Percentiles rank a stretch among this genome's conserved stretches.
Conservation (phyloP, 768 basidiomycete species). For the Filobasidium wieringae region DNA sequence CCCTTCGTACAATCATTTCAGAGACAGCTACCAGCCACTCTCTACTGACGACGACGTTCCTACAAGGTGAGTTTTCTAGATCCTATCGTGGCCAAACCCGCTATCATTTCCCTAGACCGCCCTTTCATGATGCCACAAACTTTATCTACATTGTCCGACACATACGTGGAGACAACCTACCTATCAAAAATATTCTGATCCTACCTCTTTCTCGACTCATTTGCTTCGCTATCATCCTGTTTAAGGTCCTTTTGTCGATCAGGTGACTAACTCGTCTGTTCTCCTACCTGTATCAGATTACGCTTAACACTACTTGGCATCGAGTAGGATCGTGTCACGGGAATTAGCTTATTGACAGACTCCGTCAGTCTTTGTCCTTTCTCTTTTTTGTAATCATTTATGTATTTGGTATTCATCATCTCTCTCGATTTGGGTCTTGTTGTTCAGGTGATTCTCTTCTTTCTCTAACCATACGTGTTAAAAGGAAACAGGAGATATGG, state of each 20-base stretch:
- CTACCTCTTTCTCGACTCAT: background rate
- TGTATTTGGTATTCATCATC: too few species aligned
- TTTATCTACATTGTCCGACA: conserved; percentile 3
- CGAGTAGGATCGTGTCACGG: background rate
- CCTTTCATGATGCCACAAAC: background rate
- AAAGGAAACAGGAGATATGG: conserved; percentile 2
- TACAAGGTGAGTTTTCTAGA: too few species aligned
- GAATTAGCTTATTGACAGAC: background rate
- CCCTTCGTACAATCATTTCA: too few species aligned
- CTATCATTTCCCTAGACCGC: too few species aligned
- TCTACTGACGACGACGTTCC: too few species aligned
- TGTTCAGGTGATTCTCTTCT: background rate
- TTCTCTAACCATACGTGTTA: too few species aligned
- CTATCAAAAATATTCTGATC: background rate
- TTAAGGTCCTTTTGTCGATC: background rate
- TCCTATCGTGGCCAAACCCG: too few species aligned
- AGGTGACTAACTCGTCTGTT: background rate
- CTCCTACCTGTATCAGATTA: too few species aligned
- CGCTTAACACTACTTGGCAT: too few species aligned
- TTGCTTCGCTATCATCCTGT: background rate
- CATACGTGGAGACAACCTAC: background rate
- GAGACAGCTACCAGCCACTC: too few species aligned
- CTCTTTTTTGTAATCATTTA: background rate
- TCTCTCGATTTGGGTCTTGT: background rate
- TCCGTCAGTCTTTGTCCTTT: background rate